These are phyloP conservation scores for Cyberlindnera saturnus DNA, from an alignment of 805 yeast species.

Conservation along the genomic window DNA sequence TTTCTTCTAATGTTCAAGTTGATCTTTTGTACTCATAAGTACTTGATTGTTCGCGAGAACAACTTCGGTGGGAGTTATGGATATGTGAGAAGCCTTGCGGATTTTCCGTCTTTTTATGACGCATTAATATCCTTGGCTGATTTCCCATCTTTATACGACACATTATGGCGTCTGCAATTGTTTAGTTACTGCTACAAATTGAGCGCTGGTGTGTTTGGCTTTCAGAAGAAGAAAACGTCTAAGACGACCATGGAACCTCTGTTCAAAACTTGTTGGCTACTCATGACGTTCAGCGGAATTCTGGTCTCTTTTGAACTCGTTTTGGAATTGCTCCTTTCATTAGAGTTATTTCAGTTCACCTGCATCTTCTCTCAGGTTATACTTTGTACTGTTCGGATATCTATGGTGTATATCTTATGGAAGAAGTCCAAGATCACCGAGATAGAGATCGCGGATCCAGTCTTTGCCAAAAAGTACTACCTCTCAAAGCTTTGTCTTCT, in stretches of 20 bases:
- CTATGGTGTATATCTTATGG: slow-evolving; percentile 14
- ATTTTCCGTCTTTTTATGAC: no score
- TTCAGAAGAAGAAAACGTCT: slow-evolving; percentile 2
- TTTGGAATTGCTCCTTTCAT: slow-evolving; percentile 12
- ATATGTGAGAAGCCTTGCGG: no score
- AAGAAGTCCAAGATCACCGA: slow-evolving; percentile 11
- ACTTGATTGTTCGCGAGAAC: no score
- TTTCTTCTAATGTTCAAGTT: no score
- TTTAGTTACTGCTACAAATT: slow-evolving; percentile 7
- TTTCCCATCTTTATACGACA: neutral
- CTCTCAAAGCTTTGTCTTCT: slow-evolving; percentile 1
- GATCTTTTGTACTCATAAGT: no score
- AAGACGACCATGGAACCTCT: slow-evolving; percentile 1
- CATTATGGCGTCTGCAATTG: neutral
- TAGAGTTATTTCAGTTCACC: slow-evolving; percentile 2
- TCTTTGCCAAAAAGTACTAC: slow-evolving; percentile 7
- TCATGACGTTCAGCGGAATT: neutral
- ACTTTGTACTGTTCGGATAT: slow-evolving; percentile 12
- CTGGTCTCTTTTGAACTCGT: neutral
- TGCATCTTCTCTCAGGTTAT: no score
- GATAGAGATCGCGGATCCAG: slow-evolving; percentile 11
- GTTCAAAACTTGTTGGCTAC: neutral
- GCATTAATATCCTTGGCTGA: neutral
- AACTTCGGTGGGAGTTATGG: no score
- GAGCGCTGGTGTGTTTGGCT: slow-evolving; percentile 11